Base-by-base conservation (phyloP, 176 grass and related monocot species). In the Carex scoparia region DNA sequence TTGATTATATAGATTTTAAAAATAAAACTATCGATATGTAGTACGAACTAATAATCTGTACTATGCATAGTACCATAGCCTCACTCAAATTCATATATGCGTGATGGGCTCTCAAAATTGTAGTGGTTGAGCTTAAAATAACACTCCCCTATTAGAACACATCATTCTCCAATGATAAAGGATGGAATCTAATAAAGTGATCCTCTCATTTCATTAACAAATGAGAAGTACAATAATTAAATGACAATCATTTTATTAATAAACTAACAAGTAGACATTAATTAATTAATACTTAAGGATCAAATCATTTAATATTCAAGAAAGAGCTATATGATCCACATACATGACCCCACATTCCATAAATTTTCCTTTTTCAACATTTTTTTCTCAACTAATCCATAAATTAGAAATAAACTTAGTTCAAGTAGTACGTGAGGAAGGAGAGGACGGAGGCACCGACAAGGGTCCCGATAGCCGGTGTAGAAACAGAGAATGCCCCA, bases 371-470 rank as follows among this genome's bases (percentile, higher is more conserved):
- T 76, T 42, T 35, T 81, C 59, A 81, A 51, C 10, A 51, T 51
- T 81, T 15, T 62, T 65, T 60, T 15, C 27, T 40, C 38, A 28
- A 46, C 6, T 81, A 81, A 46, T 42, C 79, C 79, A 61, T 23
- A 46, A 61, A 9, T 10, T 65, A 81, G 16, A 65, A 49, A 81
- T 13, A 59, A 59, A 84, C 82, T 94, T 89, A 92, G 87, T 89
- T 91, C 48, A 92, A 60, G 93, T 87, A 92, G 88, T 88, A 88
- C 32, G 90, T 87, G 82, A 94, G 53, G 84, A 94, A 82, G 88
- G 93, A 94, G 88, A 89, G 8, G 70, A 94, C 1, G 70, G 85
- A 86, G 61, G 85, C 85, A 28, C 85, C 62, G 23, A 86, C 38
- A 11, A 91, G 61, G 79, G 90, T 87, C n/a, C 69, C 88, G 77